These are phyloP conservation scores for Centrapalus pauciflorus DNA, from an alignment of 129 eudicot species.

Conservation along the genomic window DNA sequence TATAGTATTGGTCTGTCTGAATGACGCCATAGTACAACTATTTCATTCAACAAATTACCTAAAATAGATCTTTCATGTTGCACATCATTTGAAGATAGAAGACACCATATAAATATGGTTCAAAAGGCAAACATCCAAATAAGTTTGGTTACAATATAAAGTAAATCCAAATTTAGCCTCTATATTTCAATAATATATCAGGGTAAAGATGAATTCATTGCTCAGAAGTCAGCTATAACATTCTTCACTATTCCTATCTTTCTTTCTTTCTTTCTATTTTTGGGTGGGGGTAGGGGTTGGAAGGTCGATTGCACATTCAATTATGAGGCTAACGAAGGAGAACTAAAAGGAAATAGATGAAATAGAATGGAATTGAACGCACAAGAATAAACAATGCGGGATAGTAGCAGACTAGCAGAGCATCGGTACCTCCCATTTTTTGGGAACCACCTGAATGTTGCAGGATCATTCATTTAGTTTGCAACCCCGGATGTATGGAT, in stretches of 20 bases:
- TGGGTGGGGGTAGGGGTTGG: conserved; percentile 21
- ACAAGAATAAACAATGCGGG: conserved; percentile 36
- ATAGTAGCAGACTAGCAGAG: not conserved
- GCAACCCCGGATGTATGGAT: conserved; percentile 73
- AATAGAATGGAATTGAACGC: conserved; percentile 23
- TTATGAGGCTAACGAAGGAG: not conserved
- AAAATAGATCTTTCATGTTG: not conserved
- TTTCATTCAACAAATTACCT: not conserved
- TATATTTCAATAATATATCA: not conserved
- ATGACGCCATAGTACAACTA: not conserved
- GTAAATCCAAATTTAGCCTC: not conserved
- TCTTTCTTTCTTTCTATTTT: no score
- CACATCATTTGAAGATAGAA: not conserved
- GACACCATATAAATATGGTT: not conserved
- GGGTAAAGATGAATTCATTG: not conserved
- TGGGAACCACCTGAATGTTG: no score
- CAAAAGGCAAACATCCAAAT: not conserved
- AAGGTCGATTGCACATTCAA: conserved; percentile 16
- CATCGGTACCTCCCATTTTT: not conserved
- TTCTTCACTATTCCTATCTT: conserved; percentile 27
- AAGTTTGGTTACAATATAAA: conserved; percentile 5
- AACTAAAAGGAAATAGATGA: conserved; percentile 10
- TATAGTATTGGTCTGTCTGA: not conserved
- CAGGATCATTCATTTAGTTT: conserved; percentile 47
- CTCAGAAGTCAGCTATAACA: conserved; percentile 16